Evolutionary conservation across 371 early-diverging fungal species (phyloP).

Genomic region (Coemansia sp.): DNA sequence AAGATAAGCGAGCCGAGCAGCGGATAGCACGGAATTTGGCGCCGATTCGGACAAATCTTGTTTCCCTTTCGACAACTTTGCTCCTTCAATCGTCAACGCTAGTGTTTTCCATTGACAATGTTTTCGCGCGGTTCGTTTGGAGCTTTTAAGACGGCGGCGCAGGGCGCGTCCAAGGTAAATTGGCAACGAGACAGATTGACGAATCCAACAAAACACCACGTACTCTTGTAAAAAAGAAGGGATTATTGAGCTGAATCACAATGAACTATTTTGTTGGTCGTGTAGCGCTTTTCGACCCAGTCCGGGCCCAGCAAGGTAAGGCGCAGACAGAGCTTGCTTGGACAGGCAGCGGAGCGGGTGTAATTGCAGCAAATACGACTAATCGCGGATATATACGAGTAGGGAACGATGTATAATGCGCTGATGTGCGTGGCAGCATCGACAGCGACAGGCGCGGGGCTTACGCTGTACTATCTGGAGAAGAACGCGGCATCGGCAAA

Average conservation of each 20-base stretch:
- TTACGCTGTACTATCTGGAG: conserved; percentile 42
- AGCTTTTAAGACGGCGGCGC: conserved; percentile 3
- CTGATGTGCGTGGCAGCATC: conserved; percentile 37
- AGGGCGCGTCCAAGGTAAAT: conserved; percentile 6
- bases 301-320: conserved; percentile 4
- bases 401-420: conserved; percentile 23
- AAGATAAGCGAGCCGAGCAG: not conserved
- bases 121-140: conserved; percentile 7
- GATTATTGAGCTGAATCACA: not conserved
- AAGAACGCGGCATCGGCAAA: conserved; percentile 49
- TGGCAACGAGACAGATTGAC: not conserved
- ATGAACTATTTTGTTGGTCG: not conserved
- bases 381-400: not conserved
- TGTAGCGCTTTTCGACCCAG: conserved; percentile 11
- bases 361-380: not conserved
- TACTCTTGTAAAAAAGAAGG: not conserved
- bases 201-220: not conserved
- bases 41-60: not conserved
- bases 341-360: not conserved
- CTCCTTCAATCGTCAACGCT: not conserved
- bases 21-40: not conserved
- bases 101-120: not conserved
- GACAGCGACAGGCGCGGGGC: conserved; percentile 47
- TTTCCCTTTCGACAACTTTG: not conserved
- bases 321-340: not conserved